phyloP scores from a whole-genome alignment of 2,329 filamentous ascomycete species.

The Hymenotorrendiella dingleyae region DNA sequence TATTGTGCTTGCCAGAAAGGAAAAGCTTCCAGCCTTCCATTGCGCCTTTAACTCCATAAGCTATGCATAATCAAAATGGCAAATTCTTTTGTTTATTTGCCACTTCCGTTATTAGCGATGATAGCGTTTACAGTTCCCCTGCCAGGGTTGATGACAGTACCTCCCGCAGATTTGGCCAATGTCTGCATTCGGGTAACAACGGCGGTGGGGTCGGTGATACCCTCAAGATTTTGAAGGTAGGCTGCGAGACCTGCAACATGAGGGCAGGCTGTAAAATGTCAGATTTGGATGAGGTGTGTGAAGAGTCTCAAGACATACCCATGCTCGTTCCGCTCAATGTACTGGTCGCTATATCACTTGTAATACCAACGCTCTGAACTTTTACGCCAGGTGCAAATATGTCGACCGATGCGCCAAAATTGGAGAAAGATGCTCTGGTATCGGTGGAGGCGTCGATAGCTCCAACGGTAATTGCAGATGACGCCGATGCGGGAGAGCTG shows the following conservation, averaged over 20 bases:
- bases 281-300: neutral
- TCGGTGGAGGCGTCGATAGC: slow-evolving; percentile 37
- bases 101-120: slow-evolving; percentile 8
- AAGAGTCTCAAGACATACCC: slow-evolving; percentile 30
- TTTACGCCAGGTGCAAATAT: slow-evolving; percentile 45
- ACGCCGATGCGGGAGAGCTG: slow-evolving; percentile 43
- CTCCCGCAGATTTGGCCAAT: slow-evolving; percentile 30
- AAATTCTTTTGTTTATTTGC: too few relatives aligned
- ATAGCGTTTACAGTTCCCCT: slow-evolving; percentile 3
- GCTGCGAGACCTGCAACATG: slow-evolving; percentile 63
- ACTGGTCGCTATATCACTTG: slow-evolving; percentile 37
- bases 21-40: too few relatives aligned
- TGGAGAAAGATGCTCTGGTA: slow-evolving; percentile 40
- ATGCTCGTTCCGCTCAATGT: slow-evolving; percentile 55
- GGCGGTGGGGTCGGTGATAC: slow-evolving; percentile 33
- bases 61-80: too few relatives aligned
- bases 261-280: slow-evolving; percentile 46
- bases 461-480: slow-evolving; percentile 46
- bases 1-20: too few relatives aligned
- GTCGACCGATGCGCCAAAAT: slow-evolving; percentile 44
- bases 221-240: slow-evolving; percentile 52
- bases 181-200: slow-evolving; percentile 33
- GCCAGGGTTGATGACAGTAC: neutral
- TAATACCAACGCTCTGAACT: slow-evolving; percentile 42
- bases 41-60: too few relatives aligned